Evolutionary conservation across 768 basidiomycete genomes (phyloP), one percentile per base, ranked within the genome.

Genomic region (Leccinum incarnatum): DNA sequence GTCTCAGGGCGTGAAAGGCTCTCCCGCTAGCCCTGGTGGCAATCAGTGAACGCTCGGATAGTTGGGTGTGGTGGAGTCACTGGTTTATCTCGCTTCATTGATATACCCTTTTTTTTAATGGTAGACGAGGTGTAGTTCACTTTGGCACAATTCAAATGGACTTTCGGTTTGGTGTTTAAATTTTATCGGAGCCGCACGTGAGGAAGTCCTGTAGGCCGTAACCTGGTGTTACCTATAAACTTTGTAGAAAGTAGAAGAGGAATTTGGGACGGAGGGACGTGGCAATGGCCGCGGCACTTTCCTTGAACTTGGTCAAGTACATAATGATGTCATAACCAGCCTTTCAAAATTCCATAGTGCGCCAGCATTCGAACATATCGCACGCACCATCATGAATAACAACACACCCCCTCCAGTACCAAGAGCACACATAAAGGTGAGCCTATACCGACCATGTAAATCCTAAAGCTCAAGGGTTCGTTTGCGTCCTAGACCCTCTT

Each of bases 211-310:
- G 30, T 32, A 32, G 30, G 30, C 30, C 1, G 30, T 32, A 0
- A 3, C 9, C 30, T 29, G 29, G 29, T 29, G 2, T 30, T 30
- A 32, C 30, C 30, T 32, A 32, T 32, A 11, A 32, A 32, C 5
- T 36, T 36, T 36, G 64, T 51, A 76, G 71, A 71, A 79, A 78
- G 25, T 36, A 30, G 8, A 37, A 45, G 7, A n/a, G 25, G 36
- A 56, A 30, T 66, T 75, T 17, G 56, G 60, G 30, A 19, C 74
- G 61, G 2, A 89, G 69, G 10, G 73, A 67, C 4, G 69, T 70
- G 14, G 70, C 84, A 90, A 32, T 32, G 30, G 30, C 30, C 34
- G 34, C 14, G 34, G 34, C 34, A 34, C 34, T 34, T 34, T 34
- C 34, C 34, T 29, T 29, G 2, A 34, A 14, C 32, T 34, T 34